Percentiles rank a stretch among this genome's conserved stretches.
phyloP scores from a whole-genome alignment of 345 rosid genomes.

The Fremontodendron californicum region DNA sequence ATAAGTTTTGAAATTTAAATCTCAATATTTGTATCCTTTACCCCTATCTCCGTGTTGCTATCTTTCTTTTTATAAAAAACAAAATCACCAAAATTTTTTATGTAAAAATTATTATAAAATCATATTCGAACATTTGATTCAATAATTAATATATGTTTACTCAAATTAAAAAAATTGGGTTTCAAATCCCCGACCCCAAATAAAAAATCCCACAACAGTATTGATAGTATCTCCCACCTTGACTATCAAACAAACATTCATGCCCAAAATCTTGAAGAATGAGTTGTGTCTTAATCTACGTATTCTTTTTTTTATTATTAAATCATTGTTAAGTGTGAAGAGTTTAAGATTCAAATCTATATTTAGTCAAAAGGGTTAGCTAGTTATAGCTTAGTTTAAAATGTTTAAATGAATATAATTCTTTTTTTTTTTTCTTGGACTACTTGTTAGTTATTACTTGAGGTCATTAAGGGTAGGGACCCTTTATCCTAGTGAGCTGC shows the following conservation, averaged over 20 bases:
- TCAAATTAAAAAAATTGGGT: too few species aligned
- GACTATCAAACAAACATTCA: slow-evolving; percentile 46
- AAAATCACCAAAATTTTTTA: too few species aligned
- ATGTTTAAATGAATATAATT: not conserved
- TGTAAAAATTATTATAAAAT: too few species aligned
- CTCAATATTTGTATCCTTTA: too few species aligned
- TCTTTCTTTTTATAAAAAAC: too few species aligned
- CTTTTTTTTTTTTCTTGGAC: too few species aligned
- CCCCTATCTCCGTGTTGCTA: too few species aligned
- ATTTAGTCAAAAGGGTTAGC: slow-evolving; percentile 12
- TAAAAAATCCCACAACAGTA: too few species aligned
- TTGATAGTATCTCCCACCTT: slow-evolving; percentile 25
- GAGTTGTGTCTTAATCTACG: slow-evolving; percentile 24
- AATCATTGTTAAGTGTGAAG: slow-evolving; percentile 6
- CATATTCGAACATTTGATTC: too few species aligned
- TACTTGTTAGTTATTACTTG: slow-evolving; percentile 5
- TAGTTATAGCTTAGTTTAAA: not conserved
- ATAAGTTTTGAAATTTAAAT: too few species aligned
- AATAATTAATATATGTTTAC: too few species aligned
- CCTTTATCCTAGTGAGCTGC: slow-evolving; percentile 29
- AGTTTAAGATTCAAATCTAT: slow-evolving; percentile 8
- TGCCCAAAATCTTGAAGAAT: slow-evolving; percentile 43
- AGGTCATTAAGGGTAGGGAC: slow-evolving; percentile 21
- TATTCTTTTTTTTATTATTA: not conserved
- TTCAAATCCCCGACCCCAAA: too few species aligned